These are phyloP conservation scores for Botrytis fabae DNA, from an alignment of 2,329 filamentous ascomycete species.

Conservation along the genomic window DNA sequence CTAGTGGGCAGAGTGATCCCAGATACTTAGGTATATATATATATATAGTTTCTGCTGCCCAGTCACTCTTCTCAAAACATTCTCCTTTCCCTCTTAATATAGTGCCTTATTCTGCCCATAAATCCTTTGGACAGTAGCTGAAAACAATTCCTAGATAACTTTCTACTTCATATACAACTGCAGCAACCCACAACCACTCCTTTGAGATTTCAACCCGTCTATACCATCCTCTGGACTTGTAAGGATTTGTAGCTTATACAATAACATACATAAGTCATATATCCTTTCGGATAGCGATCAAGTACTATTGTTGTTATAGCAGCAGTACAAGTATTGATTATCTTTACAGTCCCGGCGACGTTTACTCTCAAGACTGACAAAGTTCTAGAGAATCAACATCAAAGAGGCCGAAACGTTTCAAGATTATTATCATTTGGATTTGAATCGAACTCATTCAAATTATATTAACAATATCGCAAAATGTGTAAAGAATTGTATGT, in stretches of 20 bases:
- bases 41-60: background rate
- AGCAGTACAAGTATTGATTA: background rate
- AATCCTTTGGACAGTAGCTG: too few species aligned
- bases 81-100: background rate
- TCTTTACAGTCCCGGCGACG: too few species aligned
- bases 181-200: too few species aligned
- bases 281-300: background rate
- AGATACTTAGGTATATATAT: background rate
- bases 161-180: too few species aligned
- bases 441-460: background rate
- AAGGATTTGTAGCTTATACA: too few species aligned
- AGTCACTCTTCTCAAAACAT: background rate
- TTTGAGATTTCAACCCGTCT: background rate
- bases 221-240: background rate
- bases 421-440: background rate
- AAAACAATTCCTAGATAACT: too few species aligned
- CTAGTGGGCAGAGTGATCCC: background rate
- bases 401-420: accelerated
- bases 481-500: conserved; percentile 2
- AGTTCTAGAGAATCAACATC: background rate
- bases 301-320: background rate
- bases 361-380: background rate
- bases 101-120: too few species aligned
- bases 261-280: background rate
- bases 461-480: background rate